A percentile compares a stretch with the other conserved stretches of the same genome.
phyloP scores from a whole-genome alignment of 2,329 filamentous ascomycete genomes.

The Thermomyces lanuginosus region DNA sequence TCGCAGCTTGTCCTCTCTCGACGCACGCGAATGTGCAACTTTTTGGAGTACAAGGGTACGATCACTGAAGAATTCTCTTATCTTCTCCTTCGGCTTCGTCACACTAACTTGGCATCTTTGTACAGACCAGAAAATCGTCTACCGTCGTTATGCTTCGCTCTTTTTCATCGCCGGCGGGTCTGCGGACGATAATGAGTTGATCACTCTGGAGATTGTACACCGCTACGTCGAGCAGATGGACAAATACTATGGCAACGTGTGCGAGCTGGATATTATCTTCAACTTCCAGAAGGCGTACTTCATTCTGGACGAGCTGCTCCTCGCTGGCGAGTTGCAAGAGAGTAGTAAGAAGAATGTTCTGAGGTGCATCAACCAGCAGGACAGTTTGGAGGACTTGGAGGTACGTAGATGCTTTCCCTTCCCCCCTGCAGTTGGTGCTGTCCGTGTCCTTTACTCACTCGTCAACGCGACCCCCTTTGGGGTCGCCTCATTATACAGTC shows the following conservation, averaged over 20 bases:
- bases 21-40: conserved; percentile 98
- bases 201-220: conserved; percentile 95
- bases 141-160: conserved; percentile 92
- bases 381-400: conserved; percentile 98
- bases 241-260: conserved; percentile 99
- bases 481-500: too few species aligned
- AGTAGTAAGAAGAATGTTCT: conserved; percentile 99
- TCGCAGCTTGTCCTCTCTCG: conserved; percentile 91
- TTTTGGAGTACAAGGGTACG: conserved; percentile 94
- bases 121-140: conserved; percentile 92
- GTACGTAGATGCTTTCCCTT: conserved; percentile 41
- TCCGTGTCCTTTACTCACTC: conserved; percentile 1
- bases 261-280: conserved; percentile 98
- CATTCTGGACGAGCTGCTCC: conserved; percentile 86
- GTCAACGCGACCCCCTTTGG: too few species aligned
- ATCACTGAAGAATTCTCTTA: not conserved
- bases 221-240: conserved; percentile 99
- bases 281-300: conserved; percentile 99
- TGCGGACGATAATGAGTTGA: conserved; percentile 94
- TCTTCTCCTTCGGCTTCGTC: not conserved
- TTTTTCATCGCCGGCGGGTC: conserved; percentile 98
- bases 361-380: conserved; percentile 88
- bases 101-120: conserved; percentile 6
- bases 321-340: conserved; percentile 94
- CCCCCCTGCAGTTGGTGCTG: conserved; percentile 1